Evolutionary conservation across 2,329 filamentous ascomycete genomes (phyloP).

Genomic region (Colletotrichum falcatum): DNA sequence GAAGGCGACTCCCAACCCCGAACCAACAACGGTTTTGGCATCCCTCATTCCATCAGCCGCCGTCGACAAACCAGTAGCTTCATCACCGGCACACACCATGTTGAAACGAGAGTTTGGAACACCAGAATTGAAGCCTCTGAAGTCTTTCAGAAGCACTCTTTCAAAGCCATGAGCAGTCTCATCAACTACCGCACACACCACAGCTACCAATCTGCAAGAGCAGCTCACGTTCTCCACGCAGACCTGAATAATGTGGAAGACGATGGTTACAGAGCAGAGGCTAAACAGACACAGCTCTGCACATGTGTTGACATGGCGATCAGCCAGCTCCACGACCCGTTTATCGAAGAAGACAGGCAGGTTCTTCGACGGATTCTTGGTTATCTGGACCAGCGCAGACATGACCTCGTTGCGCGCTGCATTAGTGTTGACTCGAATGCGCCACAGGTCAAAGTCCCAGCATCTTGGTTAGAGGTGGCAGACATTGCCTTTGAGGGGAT

Average conservation of each 20-base stretch:
- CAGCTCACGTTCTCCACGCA: neutral
- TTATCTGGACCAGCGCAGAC: neutral
- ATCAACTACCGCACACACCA: neutral
- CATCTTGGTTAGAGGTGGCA: neutral
- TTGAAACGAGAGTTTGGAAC: neutral
- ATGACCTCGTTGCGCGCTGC: neutral
- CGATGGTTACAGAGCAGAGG: neutral
- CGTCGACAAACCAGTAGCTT: neutral
- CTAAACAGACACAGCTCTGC: neutral
- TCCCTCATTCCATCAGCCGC: neutral
- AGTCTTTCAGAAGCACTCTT: neutral
- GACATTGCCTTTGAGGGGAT: neutral
- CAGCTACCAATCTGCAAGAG: neutral
- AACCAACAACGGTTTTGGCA: neutral
- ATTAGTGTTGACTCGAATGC: conserved; percentile 11
- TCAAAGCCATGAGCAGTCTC: neutral
- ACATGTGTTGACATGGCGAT: neutral
- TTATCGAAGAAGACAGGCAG: neutral
- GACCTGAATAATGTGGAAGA: neutral
- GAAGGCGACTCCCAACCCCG: too few relatives aligned
- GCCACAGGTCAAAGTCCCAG: neutral
- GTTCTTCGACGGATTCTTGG: neutral
- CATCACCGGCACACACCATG: neutral
- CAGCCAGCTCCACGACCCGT: neutral
- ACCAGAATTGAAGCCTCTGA: neutral